Evolutionary conservation across 805 yeast species (phyloP), one percentile per base, ranked within the genome.

Genomic region (Suhomyces pyralidae): DNA sequence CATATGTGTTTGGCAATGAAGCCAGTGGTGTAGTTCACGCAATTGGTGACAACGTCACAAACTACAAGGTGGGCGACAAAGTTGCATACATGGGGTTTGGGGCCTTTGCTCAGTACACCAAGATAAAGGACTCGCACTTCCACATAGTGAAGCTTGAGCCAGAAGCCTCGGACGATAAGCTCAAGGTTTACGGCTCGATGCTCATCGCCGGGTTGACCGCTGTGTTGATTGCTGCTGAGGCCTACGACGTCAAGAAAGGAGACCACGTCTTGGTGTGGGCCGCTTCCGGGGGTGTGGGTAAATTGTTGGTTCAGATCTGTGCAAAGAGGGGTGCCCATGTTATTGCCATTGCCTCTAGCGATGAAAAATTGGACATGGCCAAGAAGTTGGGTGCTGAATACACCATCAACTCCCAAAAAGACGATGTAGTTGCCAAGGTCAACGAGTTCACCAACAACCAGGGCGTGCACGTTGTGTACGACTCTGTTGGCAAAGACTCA

Each of bases 281-380:
- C 3, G 97, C 97, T 7, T 97, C 97, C 2, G 98, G 97, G 45
- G 97, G 97, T 52, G 93, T 89, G 48, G 98, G 98, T 5, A 78
- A 81, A 49, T 59, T 89, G 17, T 71, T 90, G 50, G 74, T 78
- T 48, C 97, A 91, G 67, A 71, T 91, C 68, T 69, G 86, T 48
- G 67, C 76, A 28, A 62, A 69, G 22, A 76, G 73, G 47, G 96
- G 96, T 19, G 97, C 91, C 3, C 84, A 81, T 57, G 91, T 84
- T 45, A 90, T 92, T 69, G 97, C 96, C 2, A 77, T 88, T 38
- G 94, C 96, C 5, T 90, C 97, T 1, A 77, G 89, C 10, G 81
- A 78, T 25, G 96, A 80, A 52, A 92, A 92, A 69, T 77, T 86
- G 58, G 68, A 76, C 50, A 60, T 83, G 34, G 96, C 90, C 14